Evolutionary conservation across 331 rosid genomes (phyloP).

Genomic region (Quercus lobata): DNA sequence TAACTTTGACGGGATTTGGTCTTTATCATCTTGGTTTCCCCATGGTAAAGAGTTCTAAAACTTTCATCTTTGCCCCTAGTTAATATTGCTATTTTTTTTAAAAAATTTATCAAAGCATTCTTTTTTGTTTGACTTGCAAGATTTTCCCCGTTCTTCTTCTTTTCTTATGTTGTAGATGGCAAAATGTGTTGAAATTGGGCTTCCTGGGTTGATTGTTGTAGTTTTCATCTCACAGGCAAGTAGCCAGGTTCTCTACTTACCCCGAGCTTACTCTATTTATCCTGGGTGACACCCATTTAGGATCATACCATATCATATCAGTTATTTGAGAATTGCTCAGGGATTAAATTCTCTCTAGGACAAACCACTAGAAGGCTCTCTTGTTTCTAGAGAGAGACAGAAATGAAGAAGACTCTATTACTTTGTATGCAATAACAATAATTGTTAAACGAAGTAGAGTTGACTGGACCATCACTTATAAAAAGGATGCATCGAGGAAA

Average conservation of each 20-base stretch:
- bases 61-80: neutral
- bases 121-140: neutral
- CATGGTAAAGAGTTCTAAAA: conserved; percentile 39
- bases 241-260: neutral
- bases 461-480: too few relatives aligned
- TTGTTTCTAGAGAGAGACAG: too few relatives aligned
- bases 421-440: too few relatives aligned
- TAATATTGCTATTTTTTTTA: neutral
- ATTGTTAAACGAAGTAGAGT: too few relatives aligned
- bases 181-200: conserved; percentile 69
- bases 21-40: conserved; percentile 82
- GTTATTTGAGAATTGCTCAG: too few relatives aligned
- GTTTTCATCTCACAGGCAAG: conserved; percentile 79
- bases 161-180: conserved; percentile 43
- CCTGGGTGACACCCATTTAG: too few relatives aligned
- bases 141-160: neutral
- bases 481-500: too few relatives aligned
- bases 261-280: too few relatives aligned
- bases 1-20: conserved; percentile 74
- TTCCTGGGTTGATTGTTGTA: conserved; percentile 56
- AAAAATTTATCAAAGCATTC: neutral
- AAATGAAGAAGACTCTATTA: too few relatives aligned
- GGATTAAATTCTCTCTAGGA: too few relatives aligned
- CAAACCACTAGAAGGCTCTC: too few relatives aligned
- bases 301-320: too few relatives aligned